Base-by-base conservation (phyloP, 208 protist genomes). In the Chromosphaera perkinsii region DNA sequence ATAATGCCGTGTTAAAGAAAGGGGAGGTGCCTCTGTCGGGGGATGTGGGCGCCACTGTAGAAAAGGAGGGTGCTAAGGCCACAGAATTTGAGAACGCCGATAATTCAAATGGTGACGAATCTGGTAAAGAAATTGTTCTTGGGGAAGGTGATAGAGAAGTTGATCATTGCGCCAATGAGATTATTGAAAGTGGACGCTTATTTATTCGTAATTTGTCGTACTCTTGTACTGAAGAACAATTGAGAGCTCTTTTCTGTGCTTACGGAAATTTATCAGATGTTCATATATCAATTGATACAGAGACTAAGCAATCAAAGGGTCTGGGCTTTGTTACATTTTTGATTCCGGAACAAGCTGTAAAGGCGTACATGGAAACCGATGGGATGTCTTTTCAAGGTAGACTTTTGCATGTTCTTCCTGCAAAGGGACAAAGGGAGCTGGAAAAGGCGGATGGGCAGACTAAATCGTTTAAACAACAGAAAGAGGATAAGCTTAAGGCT, bases 191-290 rank as follows among this genome's bases (percentile, higher is more conserved):
- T 3, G 86, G 85, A 26, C 87, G 93, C n/a, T 66, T 98, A 26
- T 93, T 91, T 39, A 68, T 98, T 14, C 78, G 82, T 51, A 97
- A 97, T 79, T 77, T 98, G n/a, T 77, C 92, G 0, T 98, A 89
- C 79, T 72, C 79, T n/a, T 82, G 85, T 3, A 96, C 82, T 1
- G 92, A 97, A 69, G 88, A 93, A 2, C 89, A 97, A 43, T 70
- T 97, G 20, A 79, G 86, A 61, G 76, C 77, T 14, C 29, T 77
- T 1, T 89, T 89, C 59, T 31, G 61, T 26, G 37, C 43, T 57
- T 89, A 71, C 69, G 87, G 86, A 3, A 67, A 66, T 24, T 39
- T 80, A 29, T 22, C 65, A 1, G 63, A 71, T 57, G 78, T 95
- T 51, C 91, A 95, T 79, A 87, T 97, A 36, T 87, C 90, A 1